Conservation (phyloP, 179 eudicot genomes). For the Amaranthus tricolor region DNA sequence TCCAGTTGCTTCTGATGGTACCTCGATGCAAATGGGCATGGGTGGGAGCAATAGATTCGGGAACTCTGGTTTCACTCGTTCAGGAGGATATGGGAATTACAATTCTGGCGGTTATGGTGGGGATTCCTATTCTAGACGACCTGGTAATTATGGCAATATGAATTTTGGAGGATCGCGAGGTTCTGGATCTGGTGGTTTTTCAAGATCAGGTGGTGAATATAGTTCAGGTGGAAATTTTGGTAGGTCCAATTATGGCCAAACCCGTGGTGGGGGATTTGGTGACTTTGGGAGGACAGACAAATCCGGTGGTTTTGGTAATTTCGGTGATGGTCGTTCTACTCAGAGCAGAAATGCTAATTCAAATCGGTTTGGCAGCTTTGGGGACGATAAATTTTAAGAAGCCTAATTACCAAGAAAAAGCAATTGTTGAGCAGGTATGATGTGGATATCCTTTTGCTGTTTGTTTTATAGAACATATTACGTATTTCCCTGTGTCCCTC, state of each 20-base stretch:
- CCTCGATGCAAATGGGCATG: slow-evolving; percentile 45
- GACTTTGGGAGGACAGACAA: slow-evolving; percentile 30
- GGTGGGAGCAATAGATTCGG: slow-evolving; percentile 44
- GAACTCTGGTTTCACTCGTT: slow-evolving; percentile 47
- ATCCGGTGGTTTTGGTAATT: slow-evolving; percentile 42
- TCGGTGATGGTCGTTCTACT: slow-evolving; percentile 38
- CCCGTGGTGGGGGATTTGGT: slow-evolving; percentile 28
- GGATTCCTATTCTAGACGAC: slow-evolving; percentile 29
- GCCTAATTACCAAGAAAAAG: slow-evolving; percentile 13
- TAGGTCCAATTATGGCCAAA: slow-evolving; percentile 21
- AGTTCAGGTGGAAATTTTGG: slow-evolving; percentile 17
- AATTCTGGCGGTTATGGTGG: slow-evolving; percentile 41
- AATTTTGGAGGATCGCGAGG: slow-evolving; percentile 38
- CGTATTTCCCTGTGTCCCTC: background rate
- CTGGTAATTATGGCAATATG: slow-evolving; percentile 24
- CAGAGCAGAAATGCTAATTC: slow-evolving; percentile 24
- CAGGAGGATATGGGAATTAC: slow-evolving; percentile 49
- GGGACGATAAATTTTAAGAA: slow-evolving; percentile 26
- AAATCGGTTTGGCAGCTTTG: slow-evolving; percentile 47
- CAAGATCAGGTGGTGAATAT: slow-evolving; percentile 28
- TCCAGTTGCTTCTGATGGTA: slow-evolving; percentile 58
- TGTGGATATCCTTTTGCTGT: background rate
- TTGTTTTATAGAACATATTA: background rate
- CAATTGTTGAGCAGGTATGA: slow-evolving; percentile 30
- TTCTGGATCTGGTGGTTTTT: slow-evolving; percentile 19